Percentiles rank a stretch among this genome's conserved stretches.
phyloP scores from a whole-genome alignment of 139 green algal genomes.

The Ulvella scutata region DNA sequence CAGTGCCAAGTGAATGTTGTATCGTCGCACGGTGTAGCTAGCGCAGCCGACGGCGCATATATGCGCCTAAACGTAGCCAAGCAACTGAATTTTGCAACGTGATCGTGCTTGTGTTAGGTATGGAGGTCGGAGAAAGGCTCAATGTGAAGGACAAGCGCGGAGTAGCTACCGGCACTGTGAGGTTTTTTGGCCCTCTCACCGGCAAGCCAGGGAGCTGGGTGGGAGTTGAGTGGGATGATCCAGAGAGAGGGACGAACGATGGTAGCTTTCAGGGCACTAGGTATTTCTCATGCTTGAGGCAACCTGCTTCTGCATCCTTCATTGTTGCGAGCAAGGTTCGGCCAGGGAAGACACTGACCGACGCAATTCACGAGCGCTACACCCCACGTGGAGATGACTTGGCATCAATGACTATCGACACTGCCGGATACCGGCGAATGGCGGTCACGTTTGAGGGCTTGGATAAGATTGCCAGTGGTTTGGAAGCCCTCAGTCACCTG shows the following conservation, averaged over 20 bases:
- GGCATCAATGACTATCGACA: conserved; percentile 28
- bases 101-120: neutral
- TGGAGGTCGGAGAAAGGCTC: neutral
- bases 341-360: conserved; percentile 19
- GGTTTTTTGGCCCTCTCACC: conserved; percentile 45
- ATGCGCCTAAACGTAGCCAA: neutral
- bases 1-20: neutral
- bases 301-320: conserved; percentile 35
- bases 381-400: conserved; percentile 9
- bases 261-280: conserved; percentile 28
- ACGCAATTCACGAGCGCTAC: conserved; percentile 40
- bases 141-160: neutral
- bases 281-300: conserved; percentile 46
- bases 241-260: conserved; percentile 59
- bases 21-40: too few relatives aligned
- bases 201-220: conserved; percentile 52
- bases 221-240: conserved; percentile 75
- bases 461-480: conserved; percentile 22
- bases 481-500: neutral
- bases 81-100: neutral
- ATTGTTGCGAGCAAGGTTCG: conserved; percentile 41
- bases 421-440: conserved; percentile 12
- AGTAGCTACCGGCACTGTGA: conserved; percentile 35
- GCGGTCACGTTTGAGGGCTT: conserved; percentile 44
- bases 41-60: too few relatives aligned